These are phyloP conservation scores for Rhododendron ferrugineum DNA, from an alignment of 148 eudicot species.

Conservation along the genomic window DNA sequence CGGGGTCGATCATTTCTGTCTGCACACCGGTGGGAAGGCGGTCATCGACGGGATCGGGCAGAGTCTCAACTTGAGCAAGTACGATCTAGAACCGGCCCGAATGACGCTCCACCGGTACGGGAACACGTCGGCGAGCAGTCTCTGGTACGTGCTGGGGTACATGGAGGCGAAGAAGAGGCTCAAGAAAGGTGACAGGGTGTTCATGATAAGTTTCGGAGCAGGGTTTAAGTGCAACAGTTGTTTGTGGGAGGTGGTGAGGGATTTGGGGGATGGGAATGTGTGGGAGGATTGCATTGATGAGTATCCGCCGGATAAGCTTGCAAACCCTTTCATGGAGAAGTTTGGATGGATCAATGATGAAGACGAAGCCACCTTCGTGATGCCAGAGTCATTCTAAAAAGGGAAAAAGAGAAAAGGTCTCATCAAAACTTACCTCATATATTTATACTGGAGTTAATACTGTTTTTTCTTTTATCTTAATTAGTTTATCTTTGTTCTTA, in stretches of 20 bases:
- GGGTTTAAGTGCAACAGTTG: constrained; percentile 41
- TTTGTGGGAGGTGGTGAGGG: constrained; percentile 31
- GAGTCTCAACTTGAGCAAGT: constrained; percentile 23
- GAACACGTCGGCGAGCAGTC: constrained; percentile 46
- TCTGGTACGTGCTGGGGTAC: constrained; percentile 45
- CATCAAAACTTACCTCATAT: background rate
- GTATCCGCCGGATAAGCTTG: constrained; percentile 14
- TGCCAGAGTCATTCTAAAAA: background rate
- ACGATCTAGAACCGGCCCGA: constrained; percentile 38
- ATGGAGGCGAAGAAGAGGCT: constrained; percentile 49
- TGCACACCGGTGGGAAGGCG: constrained; percentile 46
- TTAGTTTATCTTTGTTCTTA: background rate
- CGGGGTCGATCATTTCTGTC: constrained; percentile 39
- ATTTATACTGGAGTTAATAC: background rate
- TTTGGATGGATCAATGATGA: constrained; percentile 33
- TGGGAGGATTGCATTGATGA: constrained; percentile 31
- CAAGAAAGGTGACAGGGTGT: constrained; percentile 33
- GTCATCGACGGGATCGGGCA: constrained; percentile 34
- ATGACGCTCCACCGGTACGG: constrained; percentile 49
- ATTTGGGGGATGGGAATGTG: constrained; percentile 24
- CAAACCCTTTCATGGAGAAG: constrained; percentile 30
- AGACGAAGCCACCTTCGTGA: constrained; percentile 18
- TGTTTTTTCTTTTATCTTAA: background rate
- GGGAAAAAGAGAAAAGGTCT: background rate
- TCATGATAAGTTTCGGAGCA: constrained; percentile 46